Evolutionary conservation across 345 rosid species (phyloP).

Genomic region (Brassica napus): Da-Ae NC_063442.1:6363501-6364000

Average conservation of each 20-base stretch:
- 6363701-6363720: neutral
- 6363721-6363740: neutral
- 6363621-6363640: neutral
- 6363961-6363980: slow-evolving; percentile 8
- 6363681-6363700: neutral
- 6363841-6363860: neutral
- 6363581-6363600: neutral
- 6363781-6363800: neutral
- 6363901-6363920: neutral
- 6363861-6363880: neutral
- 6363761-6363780: neutral
- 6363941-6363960: neutral
- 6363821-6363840: neutral
- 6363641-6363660: slow-evolving; percentile 5
- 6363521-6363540: neutral
- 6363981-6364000: neutral
- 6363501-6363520: neutral
- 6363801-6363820: neutral
- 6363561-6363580: neutral
- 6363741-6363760: neutral
- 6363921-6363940: neutral
- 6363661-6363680: neutral
- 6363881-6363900: neutral
- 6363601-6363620: neutral
- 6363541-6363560: slow-evolving; percentile 10